Conservation (phyloP, 208 protist genomes). For the Acanthamoeba rhysodes region DNA sequence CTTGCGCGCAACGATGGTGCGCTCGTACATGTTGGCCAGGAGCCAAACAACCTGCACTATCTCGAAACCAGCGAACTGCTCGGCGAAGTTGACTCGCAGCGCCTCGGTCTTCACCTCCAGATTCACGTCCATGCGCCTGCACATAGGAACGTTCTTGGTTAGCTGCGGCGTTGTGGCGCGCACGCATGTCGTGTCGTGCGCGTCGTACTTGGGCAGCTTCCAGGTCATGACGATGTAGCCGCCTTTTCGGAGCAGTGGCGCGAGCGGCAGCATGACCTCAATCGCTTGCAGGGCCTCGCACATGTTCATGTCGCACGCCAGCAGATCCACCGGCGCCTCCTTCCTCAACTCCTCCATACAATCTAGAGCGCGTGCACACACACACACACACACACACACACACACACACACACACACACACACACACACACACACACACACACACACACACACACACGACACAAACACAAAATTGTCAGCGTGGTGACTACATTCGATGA, state of each 20-base stretch:
- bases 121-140: background rate
- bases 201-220: conserved; percentile 7
- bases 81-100: background rate
- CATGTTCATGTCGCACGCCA: conserved; percentile 43
- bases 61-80: background rate
- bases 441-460: too few relatives aligned
- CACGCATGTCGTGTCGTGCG: too few relatives aligned
- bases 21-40: conserved; percentile 25
- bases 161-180: background rate
- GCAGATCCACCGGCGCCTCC: background rate
- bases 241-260: background rate
- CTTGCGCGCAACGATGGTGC: background rate
- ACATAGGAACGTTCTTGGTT: background rate
- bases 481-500: background rate
- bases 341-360: background rate
- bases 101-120: background rate
- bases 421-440: background rate
- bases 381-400: background rate
- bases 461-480: too few relatives aligned
- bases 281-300: conserved; percentile 28
- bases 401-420: background rate
- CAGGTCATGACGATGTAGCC: conserved; percentile 30
- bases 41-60: background rate
- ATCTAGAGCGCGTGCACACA: background rate
- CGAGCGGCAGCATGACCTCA: background rate